A percentile compares a stretch with the other conserved stretches of the same genome.
Evolutionary conservation across 1,284 basidiomycete genomes (phyloP).

Genomic region (Microbotryum violaceum): DNA sequence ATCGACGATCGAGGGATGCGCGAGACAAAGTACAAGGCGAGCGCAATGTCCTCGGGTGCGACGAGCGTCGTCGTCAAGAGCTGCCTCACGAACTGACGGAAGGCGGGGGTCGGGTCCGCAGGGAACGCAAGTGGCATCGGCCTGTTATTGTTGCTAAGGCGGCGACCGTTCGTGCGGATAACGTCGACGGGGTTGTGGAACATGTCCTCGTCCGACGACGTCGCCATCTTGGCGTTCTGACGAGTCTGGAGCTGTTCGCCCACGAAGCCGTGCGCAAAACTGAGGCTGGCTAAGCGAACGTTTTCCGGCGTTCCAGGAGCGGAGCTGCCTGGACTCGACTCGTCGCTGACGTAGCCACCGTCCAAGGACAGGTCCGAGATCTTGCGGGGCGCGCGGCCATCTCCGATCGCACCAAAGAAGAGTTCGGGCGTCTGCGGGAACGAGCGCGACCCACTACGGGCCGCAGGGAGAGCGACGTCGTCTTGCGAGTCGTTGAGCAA

Average conservation of each 20-base stretch:
- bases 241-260: background rate
- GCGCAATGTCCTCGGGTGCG: constrained; percentile 33
- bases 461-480: no score
- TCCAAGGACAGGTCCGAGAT: constrained; percentile 8
- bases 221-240: background rate
- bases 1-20: constrained; percentile 25
- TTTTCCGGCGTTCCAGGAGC: constrained; percentile 30
- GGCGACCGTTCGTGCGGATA: background rate
- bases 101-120: constrained; percentile 23
- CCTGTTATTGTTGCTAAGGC: background rate
- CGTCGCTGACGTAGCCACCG: constrained; percentile 20
- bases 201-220: constrained; percentile 1
- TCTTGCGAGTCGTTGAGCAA: background rate
- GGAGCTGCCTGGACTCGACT: constrained; percentile 27
- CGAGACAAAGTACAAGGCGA: constrained; percentile 32
- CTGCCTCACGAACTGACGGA: constrained; percentile 34
- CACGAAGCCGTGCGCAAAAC: constrained; percentile 15
- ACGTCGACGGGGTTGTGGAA: constrained; percentile 6
- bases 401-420: constrained; percentile 34
- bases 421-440: constrained; percentile 17
- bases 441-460: constrained; percentile 4
- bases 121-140: constrained; percentile 10
- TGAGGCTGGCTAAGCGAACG: constrained; percentile 25
- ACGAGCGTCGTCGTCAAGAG: constrained; percentile 34
- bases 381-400: constrained; percentile 24